Evolutionary conservation across 1,139 yeast species (phyloP).

Genomic region (Suhomyces wounanorum): DNA sequence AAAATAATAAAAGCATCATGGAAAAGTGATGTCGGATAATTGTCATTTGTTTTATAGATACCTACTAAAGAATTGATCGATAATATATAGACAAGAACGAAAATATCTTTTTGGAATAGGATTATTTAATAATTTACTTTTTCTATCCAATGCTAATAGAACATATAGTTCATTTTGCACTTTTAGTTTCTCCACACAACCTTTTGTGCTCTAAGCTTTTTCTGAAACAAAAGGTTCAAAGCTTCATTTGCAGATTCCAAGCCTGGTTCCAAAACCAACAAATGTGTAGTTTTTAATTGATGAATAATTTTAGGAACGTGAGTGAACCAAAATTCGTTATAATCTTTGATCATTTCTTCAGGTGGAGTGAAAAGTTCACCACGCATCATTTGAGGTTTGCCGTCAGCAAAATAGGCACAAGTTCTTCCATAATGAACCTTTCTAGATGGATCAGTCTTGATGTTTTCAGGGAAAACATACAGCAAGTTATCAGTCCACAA

Average conservation of each 20-base stretch:
- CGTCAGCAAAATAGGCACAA: conserved; percentile 38
- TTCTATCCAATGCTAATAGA: no score
- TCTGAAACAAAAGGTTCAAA: conserved; percentile 21
- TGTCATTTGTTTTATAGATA: no score
- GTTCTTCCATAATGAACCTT: conserved; percentile 30
- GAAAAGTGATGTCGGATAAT: no score
- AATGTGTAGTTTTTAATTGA: conserved; percentile 23
- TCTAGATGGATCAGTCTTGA: conserved; percentile 20
- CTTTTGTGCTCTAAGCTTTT: conserved; percentile 7
- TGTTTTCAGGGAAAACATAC: conserved; percentile 8
- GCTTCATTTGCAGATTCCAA: conserved; percentile 31
- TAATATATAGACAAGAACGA: no score
- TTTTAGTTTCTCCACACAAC: conserved; percentile 6
- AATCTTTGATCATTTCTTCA: conserved; percentile 21
- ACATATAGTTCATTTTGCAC: no score
- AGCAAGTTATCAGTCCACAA: conserved; percentile 29
- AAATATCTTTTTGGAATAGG: no score
- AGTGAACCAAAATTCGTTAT: conserved; percentile 26
- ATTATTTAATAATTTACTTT: no score
- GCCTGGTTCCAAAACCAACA: conserved; percentile 29
- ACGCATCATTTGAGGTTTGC: conserved; percentile 25
- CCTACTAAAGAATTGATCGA: no score
- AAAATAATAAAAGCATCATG: no score
- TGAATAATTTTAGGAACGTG: conserved; percentile 22
- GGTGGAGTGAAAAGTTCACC: conserved; percentile 20